phyloP scores from a whole-genome alignment of 192 early-diverging fungal genomes.

The Glomus cerebriforme region DNA sequence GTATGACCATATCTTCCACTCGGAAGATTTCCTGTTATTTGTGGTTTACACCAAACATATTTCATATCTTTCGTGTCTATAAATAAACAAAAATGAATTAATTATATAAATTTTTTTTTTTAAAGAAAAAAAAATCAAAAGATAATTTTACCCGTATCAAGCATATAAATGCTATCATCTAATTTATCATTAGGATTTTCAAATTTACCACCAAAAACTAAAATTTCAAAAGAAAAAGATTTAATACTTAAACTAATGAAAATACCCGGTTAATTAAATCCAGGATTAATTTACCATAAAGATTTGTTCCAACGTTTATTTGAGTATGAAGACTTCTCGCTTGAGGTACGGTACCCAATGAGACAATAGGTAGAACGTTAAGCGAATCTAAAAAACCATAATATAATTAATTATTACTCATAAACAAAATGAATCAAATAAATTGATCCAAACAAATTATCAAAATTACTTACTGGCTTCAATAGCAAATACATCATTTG shows the following conservation, averaged over 20 bases:
- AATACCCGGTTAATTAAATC: neutral
- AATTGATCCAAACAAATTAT: neutral
- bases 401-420: too few species aligned
- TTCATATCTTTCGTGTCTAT: too few species aligned
- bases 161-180: conserved; percentile 42
- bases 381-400: conserved; percentile 34
- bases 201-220: conserved; percentile 48
- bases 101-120: neutral
- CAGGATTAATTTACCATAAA: conserved; percentile 44
- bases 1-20: conserved; percentile 50
- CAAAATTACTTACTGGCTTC: conserved; percentile 21
- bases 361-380: conserved; percentile 36
- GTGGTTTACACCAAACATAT: conserved; percentile 33
- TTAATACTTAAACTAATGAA: neutral
- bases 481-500: conserved; percentile 44
- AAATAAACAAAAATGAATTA: conserved; percentile 30
- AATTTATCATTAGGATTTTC: conserved; percentile 33
- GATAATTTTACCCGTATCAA: conserved; percentile 43
- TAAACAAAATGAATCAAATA: neutral
- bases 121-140: neutral
- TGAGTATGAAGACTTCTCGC: conserved; percentile 44
- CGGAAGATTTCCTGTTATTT: conserved; percentile 31
- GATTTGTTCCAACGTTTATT: conserved; percentile 44
- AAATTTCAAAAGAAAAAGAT: neutral
- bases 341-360: conserved; percentile 44